These are phyloP conservation scores for Grammothele lineata DNA, from an alignment of 768 basidiomycete species.

Conservation along the genomic window DNA sequence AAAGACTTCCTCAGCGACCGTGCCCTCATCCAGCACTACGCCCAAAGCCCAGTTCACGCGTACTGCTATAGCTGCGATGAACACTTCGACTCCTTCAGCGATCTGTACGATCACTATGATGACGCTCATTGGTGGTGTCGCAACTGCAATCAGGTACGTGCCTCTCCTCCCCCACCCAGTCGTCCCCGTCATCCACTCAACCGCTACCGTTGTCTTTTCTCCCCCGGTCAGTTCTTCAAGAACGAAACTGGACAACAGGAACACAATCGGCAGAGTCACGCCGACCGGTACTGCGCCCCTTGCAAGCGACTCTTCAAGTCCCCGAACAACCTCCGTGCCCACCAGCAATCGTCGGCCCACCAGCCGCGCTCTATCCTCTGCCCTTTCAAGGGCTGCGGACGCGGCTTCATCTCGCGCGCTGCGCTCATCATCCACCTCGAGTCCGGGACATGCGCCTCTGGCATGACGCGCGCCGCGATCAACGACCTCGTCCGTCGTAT, in stretches of 20 bases:
- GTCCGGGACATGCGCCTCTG: constrained; percentile 52
- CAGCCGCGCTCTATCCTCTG: constrained; percentile 33
- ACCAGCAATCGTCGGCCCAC: constrained; percentile 53
- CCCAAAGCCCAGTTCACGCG: constrained; percentile 42
- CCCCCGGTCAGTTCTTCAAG: constrained; percentile 32
- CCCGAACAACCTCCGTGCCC: constrained; percentile 37
- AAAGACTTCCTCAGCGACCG: constrained; percentile 38
- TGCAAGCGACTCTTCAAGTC: constrained; percentile 46
- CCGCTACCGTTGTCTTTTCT: no score
- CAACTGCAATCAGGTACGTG: constrained; percentile 27
- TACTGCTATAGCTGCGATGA: constrained; percentile 51
- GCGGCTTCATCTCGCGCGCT: constrained; percentile 46
- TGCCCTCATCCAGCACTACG: constrained; percentile 47
- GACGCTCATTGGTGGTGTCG: constrained; percentile 40
- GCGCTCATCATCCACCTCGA: constrained; percentile 64
- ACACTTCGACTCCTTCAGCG: constrained; percentile 38
- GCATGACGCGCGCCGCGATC: constrained; percentile 32
- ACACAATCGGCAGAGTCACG: constrained; percentile 18
- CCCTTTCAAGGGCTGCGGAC: constrained; percentile 39
- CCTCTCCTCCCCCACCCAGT: no score
- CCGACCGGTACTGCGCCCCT: constrained; percentile 35
- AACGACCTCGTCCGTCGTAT: constrained; percentile 37
- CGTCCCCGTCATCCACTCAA: background rate
- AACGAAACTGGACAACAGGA: constrained; percentile 36
- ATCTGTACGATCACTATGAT: constrained; percentile 39